A percentile compares a stretch with the other conserved stretches of the same genome.
Conservation (phyloP, 129 eudicot species). For the Pseudognaphalium luteoalbum region DNA sequence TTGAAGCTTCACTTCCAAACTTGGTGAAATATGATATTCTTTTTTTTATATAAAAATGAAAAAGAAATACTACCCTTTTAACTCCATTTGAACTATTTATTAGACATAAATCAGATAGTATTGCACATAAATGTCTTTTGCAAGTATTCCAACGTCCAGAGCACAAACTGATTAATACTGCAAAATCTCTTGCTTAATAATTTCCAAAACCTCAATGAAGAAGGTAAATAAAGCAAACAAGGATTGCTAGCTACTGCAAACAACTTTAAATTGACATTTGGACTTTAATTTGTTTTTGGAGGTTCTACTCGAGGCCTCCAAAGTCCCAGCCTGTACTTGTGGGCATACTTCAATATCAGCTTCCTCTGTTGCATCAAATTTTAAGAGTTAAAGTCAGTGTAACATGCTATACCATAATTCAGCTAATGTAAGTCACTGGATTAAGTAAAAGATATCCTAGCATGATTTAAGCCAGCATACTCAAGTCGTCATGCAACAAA, state of each 20-base stretch:
- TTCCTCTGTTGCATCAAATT: conserved; percentile 66
- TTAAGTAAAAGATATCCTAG: not conserved
- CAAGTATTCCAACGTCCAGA: too few relatives aligned
- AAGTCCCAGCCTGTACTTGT: conserved; percentile 93
- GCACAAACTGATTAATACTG: not conserved
- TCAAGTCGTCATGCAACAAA: not conserved
- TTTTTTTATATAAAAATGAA: too few relatives aligned
- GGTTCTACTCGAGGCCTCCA: conserved; percentile 85
- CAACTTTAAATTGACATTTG: conserved; percentile 2
- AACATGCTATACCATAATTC: not conserved
- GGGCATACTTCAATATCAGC: conserved; percentile 84
- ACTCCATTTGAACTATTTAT: too few relatives aligned
- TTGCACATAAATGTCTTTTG: too few relatives aligned
- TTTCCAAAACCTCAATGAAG: conserved; percentile 7
- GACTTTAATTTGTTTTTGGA: conserved; percentile 28
- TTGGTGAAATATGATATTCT: too few relatives aligned
- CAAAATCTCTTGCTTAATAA: conserved; percentile 18
- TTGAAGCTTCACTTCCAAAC: too few relatives aligned
- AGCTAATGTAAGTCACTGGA: not conserved
- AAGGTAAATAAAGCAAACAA: conserved; percentile 23
- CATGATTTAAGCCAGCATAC: too few relatives aligned
- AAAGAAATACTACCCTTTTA: too few relatives aligned
- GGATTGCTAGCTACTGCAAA: conserved; percentile 6
- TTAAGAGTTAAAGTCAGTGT: not conserved
- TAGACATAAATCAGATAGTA: too few relatives aligned